Percentiles rank a stretch among this genome's conserved stretches.
Evolutionary conservation across 139 green algal genomes (phyloP).

Genomic region (Micromonas pusilla): DNA sequence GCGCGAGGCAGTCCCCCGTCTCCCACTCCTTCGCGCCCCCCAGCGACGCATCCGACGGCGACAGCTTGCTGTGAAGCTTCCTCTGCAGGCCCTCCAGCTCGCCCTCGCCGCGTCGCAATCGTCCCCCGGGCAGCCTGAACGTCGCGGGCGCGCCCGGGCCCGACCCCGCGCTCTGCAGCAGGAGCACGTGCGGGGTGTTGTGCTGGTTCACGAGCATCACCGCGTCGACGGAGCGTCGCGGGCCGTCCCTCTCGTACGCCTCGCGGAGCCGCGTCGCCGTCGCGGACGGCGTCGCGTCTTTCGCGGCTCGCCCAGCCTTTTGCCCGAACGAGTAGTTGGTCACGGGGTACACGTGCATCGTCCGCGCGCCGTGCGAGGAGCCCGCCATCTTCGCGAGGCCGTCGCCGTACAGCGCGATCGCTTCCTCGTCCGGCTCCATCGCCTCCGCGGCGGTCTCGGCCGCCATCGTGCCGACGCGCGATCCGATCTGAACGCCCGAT

Average conservation of each 20-base stretch:
- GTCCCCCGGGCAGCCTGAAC: constrained; percentile 68
- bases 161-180: constrained; percentile 60
- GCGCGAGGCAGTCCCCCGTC: constrained; percentile 51
- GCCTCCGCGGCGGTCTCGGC: too few species aligned
- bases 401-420: neutral
- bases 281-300: constrained; percentile 49
- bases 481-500: too few species aligned
- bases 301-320: constrained; percentile 65
- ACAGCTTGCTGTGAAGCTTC: constrained; percentile 71
- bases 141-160: constrained; percentile 40
- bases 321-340: constrained; percentile 77
- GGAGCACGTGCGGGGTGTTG: constrained; percentile 78
- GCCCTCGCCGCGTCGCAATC: constrained; percentile 74
- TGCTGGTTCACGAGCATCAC: constrained; percentile 73
- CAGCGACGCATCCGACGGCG: constrained; percentile 36
- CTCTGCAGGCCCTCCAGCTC: constrained; percentile 71
- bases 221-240: constrained; percentile 66
- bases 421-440: neutral
- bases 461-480: too few species aligned
- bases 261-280: constrained; percentile 57
- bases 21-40: constrained; percentile 11
- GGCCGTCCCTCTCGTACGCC: constrained; percentile 48
- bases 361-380: neutral
- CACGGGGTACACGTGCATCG: constrained; percentile 54
- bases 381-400: neutral